Evolutionary conservation across 139 green algal genomes (phyloP), one percentile per base, ranked within the genome.

Genomic region (Chlamydomonas urium): DNA sequence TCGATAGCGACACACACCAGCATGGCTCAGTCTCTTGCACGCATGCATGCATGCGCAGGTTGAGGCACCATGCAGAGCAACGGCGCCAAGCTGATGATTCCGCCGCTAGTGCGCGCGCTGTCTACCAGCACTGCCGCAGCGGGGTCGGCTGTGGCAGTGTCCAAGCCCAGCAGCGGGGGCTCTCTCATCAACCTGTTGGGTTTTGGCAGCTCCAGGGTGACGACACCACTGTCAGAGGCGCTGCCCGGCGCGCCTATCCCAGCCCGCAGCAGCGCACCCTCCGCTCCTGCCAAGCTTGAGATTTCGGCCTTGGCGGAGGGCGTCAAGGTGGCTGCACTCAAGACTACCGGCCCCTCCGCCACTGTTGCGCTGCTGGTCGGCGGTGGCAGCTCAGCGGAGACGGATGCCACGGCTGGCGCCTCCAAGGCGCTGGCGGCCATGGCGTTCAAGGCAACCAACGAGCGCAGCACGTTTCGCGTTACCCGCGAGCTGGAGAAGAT

Each of bases 401-500:
- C 77, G 0, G 28, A 65, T 14, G 47, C 59, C 23, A 82, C 61
- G 6, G 62, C 70, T 19, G 83, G 83, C 0, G 83, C 78, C 38
- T 79, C 57, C 78, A 84, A 82, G 57, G 65, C 86, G 34, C 75
- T 89, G 47, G 73, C 81, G 38, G 53, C 70, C 65, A 74, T 93
- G 70, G 92, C 89, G 2, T 89, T 89, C 72, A 82, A 78, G 38
- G 70, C 83, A 6, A 86, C 78, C 8, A 31, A 21, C 1, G 77
- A 86, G 75, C 66, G 81, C 19, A 80, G 73, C 14, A 86, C 75
- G 4, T 89, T 86, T 76, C 69, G 83, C 37, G 33, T 89, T 5
- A 81, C 80, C 8, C 80, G 83, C 17, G 83, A 89, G 75, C 80
- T 89, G 36, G 83, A 89, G 83, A 89, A 89, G 78, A 80, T 86